These are phyloP conservation scores for Epipyxis sp. DNA, from an alignment of 108 stramenopile species.

Conservation along the genomic window DNA sequence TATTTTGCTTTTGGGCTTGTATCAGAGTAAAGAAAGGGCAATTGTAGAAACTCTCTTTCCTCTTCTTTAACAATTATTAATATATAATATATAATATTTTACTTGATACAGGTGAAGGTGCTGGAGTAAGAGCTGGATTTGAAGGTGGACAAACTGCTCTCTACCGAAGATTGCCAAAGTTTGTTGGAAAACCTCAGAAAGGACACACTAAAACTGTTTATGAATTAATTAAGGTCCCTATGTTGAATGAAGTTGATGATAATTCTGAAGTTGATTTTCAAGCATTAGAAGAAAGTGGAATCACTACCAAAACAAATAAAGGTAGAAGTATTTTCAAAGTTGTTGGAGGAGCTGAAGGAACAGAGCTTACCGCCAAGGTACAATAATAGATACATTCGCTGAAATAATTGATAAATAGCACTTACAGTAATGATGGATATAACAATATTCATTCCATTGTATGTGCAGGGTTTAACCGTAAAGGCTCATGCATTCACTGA, in stretches of 20 bases:
- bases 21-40: no score
- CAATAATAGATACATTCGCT: no score
- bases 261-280: slow-evolving; percentile 76
- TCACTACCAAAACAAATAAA: slow-evolving; percentile 17
- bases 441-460: no score
- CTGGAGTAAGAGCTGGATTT: slow-evolving; percentile 81
- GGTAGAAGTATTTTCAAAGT: not conserved
- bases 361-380: no score
- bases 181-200: slow-evolving; percentile 78
- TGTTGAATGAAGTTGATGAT: slow-evolving; percentile 66
- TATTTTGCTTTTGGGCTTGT: no score
- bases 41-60: no score
- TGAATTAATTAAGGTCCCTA: slow-evolving; percentile 83
- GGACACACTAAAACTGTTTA: slow-evolving; percentile 83
- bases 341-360: slow-evolving; percentile 1
- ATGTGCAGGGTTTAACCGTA: slow-evolving; percentile 73
- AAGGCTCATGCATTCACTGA: slow-evolving; percentile 95
- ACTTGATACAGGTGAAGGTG: slow-evolving; percentile 59
- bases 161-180: slow-evolving; percentile 91
- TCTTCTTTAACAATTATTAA: no score
- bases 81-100: no score
- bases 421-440: no score
- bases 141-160: slow-evolving; percentile 91
- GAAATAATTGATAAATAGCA: no score
- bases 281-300: slow-evolving; percentile 40